Evolutionary conservation across 768 basidiomycete species (phyloP), one percentile per base, ranked within the genome.

Genomic region (Melanogaster broomeanus): DNA sequence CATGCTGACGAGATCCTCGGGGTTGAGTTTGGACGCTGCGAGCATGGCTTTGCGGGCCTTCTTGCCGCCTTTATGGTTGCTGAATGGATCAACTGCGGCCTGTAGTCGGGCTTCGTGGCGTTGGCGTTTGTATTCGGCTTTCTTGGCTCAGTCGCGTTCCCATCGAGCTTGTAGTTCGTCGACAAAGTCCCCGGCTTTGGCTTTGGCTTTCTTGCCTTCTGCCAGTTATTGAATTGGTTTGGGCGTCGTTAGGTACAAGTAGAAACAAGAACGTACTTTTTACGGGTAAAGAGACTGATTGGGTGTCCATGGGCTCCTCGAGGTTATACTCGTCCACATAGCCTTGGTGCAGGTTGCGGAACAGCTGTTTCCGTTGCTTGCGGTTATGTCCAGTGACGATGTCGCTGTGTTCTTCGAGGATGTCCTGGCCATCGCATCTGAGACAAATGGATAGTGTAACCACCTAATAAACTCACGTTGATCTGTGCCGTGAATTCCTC

Each of bases 141-240:
- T 98, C 73, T 85, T 88, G 45, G 75, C 71, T 2, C 93, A 89
- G 63, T 98, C 95, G 42, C 79, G 79, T 40, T 83, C 80, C 93
- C 93, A 97, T 52, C 83, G 85, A 0, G 71, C 79, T 46, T 74
- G 77, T 8, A 97, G 75, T 6, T 84, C 77, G 2, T 72, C 60
- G 0, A 89, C 81, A 11, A 89, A 6, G 2, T 39, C 44, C 30
- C n/a, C 28, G 3, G 10, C 2, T 15, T 52, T 60, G 0, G 22
- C 46, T 27, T 67, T 62, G 34, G 42, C 60, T 9, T 66, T 54
- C 53, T 75, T 78, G 63, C 61, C 72, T 74, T 55, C 16, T 27
- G 49, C 22, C 11, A 6, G 12, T 16, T 12, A 41, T 13, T 49
- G 27, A 52, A 42, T 37, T 18, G 11, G 42, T 45, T 35, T n/a